Evolutionary conservation across 768 basidiomycete genomes (phyloP).

Genomic region (Chalciporus sphaerocephalus): DNA sequence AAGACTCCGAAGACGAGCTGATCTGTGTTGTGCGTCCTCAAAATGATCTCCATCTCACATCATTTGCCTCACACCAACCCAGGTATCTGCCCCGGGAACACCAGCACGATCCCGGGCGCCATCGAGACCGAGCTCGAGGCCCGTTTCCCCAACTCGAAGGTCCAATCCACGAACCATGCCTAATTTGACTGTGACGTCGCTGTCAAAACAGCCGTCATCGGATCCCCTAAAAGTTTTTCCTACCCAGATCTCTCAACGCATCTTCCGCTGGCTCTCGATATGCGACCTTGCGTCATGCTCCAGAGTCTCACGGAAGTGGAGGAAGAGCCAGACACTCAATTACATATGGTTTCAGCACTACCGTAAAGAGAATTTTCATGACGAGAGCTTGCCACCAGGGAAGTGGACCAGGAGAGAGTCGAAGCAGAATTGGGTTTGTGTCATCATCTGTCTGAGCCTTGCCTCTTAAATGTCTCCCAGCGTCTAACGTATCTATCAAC

Average conservation of each 20-base stretch:
- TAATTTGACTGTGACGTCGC: constrained; percentile 24
- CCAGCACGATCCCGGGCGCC: constrained; percentile 60
- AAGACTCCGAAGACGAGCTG: constrained; percentile 64
- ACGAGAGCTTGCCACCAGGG: constrained; percentile 68
- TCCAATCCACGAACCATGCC: constrained; percentile 20
- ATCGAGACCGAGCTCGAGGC: constrained; percentile 44
- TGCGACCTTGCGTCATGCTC: constrained; percentile 73
- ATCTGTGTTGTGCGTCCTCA: constrained; percentile 60
- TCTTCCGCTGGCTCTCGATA: constrained; percentile 62
- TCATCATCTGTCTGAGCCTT: constrained; percentile 2
- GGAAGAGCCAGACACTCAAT: constrained; percentile 83
- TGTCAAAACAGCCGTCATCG: constrained; percentile 17
- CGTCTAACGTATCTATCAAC: constrained; percentile 45
- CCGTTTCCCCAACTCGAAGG: constrained; percentile 35
- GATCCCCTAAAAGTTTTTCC: constrained; percentile 73
- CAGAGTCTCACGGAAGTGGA: constrained; percentile 82
- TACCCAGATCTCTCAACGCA: constrained; percentile 75
- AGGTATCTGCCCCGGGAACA: constrained; percentile 68
- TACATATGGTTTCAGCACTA: constrained; percentile 96
- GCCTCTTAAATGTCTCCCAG: constrained; percentile 33
- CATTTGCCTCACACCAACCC: constrained; percentile 5
- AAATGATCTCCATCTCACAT: constrained; percentile 1
- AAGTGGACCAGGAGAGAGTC: constrained; percentile 94
- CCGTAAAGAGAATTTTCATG: constrained; percentile 81
- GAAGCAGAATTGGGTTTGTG: constrained; percentile 81